phyloP scores from a whole-genome alignment of 768 basidiomycete species.

The Lactarius sanguifluus region DNA sequence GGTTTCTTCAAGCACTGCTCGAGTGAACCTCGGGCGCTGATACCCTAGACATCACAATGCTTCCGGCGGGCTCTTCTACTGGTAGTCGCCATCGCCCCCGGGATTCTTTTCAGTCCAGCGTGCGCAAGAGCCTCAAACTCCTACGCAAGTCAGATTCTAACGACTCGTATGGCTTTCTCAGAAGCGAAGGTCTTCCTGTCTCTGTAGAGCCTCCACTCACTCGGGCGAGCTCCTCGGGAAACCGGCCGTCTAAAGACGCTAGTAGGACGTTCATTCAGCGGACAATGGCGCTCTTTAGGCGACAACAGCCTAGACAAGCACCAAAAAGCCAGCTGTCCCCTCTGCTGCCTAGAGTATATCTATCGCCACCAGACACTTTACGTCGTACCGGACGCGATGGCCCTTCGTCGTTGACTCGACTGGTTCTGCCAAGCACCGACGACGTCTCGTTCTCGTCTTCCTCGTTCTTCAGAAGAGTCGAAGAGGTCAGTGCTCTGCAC shows the following conservation, averaged over 20 bases:
- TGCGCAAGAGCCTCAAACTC: background rate
- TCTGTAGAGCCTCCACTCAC: background rate
- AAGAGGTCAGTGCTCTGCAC: slow-evolving; percentile 12
- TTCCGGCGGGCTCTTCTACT: background rate
- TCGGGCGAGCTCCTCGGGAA: background rate
- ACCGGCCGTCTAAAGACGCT: slow-evolving; percentile 11
- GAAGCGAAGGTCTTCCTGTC: background rate
- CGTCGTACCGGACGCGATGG: background rate
- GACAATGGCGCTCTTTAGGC: slow-evolving; percentile 17
- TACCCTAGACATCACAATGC: slow-evolving; percentile 1
- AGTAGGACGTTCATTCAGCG: slow-evolving; percentile 15
- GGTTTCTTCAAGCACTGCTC: background rate
- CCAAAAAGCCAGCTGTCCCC: background rate
- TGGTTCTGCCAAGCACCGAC: slow-evolving; percentile 15
- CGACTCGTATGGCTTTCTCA: background rate
- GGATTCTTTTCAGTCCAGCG: background rate
- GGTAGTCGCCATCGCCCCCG: background rate
- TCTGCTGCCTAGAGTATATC: background rate
- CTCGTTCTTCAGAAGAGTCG: slow-evolving; percentile 24
- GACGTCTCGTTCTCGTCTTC: slow-evolving; percentile 25
- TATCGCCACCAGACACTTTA: background rate
- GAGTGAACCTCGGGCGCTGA: background rate
- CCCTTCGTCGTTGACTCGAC: slow-evolving; percentile 19
- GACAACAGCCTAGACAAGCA: slow-evolving; percentile 10
- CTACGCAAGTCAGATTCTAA: background rate